Evolutionary conservation across 306 rosid genomes (phyloP).

Genomic region (Medicago lupulina): DNA sequence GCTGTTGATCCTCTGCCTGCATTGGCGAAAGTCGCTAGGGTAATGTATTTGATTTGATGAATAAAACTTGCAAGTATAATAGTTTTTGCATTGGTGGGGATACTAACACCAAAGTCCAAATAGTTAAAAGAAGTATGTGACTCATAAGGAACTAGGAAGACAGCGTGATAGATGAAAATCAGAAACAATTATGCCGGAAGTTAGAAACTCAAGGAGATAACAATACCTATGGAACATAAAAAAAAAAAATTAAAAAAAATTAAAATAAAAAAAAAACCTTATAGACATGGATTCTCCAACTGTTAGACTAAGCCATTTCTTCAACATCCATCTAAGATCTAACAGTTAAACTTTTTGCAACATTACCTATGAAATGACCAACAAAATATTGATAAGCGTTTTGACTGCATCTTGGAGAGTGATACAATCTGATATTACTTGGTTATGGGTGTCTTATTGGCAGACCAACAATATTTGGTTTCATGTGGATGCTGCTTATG

Average conservation of each 20-base stretch:
- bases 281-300: neutral
- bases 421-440: constrained; percentile 29
- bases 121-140: neutral
- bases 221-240: neutral
- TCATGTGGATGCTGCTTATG: constrained; percentile 97
- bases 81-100: constrained; percentile 27
- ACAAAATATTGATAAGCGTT: constrained; percentile 10
- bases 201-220: constrained; percentile 16
- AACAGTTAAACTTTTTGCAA: neutral
- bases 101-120: constrained; percentile 5
- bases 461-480: constrained; percentile 83
- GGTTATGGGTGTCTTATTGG: constrained; percentile 38
- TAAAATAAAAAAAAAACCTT: neutral
- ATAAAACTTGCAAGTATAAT: constrained; percentile 24
- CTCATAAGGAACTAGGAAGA: constrained; percentile 22
- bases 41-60: constrained; percentile 41
- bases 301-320: constrained; percentile 23
- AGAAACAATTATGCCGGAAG: constrained; percentile 26
- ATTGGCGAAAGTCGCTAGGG: constrained; percentile 77
- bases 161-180: constrained; percentile 26
- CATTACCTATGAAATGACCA: constrained; percentile 5
- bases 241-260: too few species aligned
- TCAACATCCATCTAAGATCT: neutral
- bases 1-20: constrained; percentile 84
- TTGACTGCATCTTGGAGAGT: constrained; percentile 29